phyloP scores from a whole-genome alignment of 208 protist species.

The Paratrypanosoma confusum region DNA sequence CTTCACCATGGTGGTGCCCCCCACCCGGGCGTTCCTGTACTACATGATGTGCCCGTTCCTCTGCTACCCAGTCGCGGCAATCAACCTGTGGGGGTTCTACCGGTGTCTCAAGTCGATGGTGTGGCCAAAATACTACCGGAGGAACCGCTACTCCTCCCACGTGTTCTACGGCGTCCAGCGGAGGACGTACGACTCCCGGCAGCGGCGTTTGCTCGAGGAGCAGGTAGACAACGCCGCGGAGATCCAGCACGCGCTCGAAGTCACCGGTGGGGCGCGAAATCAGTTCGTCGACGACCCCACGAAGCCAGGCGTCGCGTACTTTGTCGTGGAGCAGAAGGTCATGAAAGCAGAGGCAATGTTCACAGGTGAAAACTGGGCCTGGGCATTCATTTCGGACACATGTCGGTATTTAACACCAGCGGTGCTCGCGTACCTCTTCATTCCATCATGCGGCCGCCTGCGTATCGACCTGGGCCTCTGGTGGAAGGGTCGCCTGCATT shows the following conservation, averaged over 20 bases:
- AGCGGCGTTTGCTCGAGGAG: slow-evolving; percentile 40
- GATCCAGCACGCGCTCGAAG: slow-evolving; percentile 63
- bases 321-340: slow-evolving; percentile 77
- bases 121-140: slow-evolving; percentile 54
- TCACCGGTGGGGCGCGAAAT: slow-evolving; percentile 40
- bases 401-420: slow-evolving; percentile 66
- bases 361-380: slow-evolving; percentile 82
- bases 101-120: slow-evolving; percentile 59
- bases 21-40: slow-evolving; percentile 65
- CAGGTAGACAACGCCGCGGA: slow-evolving; percentile 51
- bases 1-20: slow-evolving; percentile 73
- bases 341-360: slow-evolving; percentile 78
- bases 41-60: slow-evolving; percentile 67
- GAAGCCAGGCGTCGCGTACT: slow-evolving; percentile 47
- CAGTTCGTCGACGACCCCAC: slow-evolving; percentile 81
- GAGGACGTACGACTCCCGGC: slow-evolving; percentile 49
- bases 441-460: slow-evolving; percentile 58
- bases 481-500: slow-evolving; percentile 50
- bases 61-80: slow-evolving; percentile 54
- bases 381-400: slow-evolving; percentile 79
- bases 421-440: slow-evolving; percentile 57
- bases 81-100: slow-evolving; percentile 67
- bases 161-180: slow-evolving; percentile 81
- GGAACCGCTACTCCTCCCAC: slow-evolving; percentile 53
- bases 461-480: slow-evolving; percentile 52